Evolutionary conservation across 306 rosid species (phyloP).

Genomic region (Canavalia gladiata): DNA sequence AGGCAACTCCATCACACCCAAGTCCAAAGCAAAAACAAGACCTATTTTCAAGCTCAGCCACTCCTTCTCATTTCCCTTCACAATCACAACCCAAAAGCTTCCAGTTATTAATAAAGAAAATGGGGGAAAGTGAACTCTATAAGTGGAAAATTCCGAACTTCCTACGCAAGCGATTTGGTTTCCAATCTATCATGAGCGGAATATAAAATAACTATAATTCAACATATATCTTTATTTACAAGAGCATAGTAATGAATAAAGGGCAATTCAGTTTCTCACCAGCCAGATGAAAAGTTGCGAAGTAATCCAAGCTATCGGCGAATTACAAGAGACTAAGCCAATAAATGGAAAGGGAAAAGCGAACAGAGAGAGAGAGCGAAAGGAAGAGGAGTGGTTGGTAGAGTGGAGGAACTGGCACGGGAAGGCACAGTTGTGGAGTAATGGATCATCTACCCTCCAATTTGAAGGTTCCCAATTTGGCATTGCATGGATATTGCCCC

Average conservation of each 20-base stretch:
- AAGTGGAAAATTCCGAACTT: background rate
- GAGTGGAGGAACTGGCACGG: slow-evolving; percentile 44
- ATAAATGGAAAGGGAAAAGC: background rate
- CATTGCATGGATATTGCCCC: slow-evolving; percentile 23
- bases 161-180: slow-evolving; percentile 18
- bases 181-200: background rate
- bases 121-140: background rate
- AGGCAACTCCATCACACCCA: slow-evolving; percentile 42
- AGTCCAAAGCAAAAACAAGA: slow-evolving; percentile 23
- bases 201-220: background rate
- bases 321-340: background rate
- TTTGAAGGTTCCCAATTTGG: slow-evolving; percentile 44
- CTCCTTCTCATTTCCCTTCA: slow-evolving; percentile 49
- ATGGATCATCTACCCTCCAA: background rate
- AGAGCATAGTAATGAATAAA: background rate
- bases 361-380: slow-evolving; percentile 3
- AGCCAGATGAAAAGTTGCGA: slow-evolving; percentile 35
- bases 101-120: background rate
- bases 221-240: background rate
- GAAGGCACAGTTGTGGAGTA: background rate
- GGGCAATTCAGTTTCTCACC: slow-evolving; percentile 41
- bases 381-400: background rate
- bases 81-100: slow-evolving; percentile 34
- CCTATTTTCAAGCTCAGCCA: slow-evolving; percentile 18
- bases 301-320: background rate